Percentiles rank a stretch among this genome's conserved stretches.
Evolutionary conservation across 768 basidiomycete genomes (phyloP).

Genomic region (Serendipita sp.): DNA sequence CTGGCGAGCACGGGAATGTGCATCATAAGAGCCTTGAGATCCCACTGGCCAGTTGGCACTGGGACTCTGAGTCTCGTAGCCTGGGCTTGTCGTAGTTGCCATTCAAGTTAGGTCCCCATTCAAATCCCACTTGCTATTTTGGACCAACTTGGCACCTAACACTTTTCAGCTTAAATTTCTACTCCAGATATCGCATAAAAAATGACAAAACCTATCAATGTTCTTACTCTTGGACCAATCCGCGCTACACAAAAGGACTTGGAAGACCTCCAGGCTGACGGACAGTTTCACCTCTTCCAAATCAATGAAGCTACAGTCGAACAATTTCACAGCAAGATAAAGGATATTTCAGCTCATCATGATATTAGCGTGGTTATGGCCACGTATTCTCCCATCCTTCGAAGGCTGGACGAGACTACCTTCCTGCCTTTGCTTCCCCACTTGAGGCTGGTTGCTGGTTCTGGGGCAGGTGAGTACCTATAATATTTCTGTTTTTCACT

Average conservation of each 20-base stretch:
- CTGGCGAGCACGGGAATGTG: background rate
- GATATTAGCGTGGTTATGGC: slow-evolving; percentile 8
- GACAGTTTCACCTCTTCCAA: background rate
- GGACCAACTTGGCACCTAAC: background rate
- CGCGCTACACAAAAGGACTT: background rate
- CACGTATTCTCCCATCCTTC: slow-evolving; percentile 5
- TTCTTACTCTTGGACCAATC: background rate
- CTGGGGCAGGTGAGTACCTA: slow-evolving; percentile 15
- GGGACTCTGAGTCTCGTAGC: background rate
- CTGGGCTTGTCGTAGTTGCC: background rate
- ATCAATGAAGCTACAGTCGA: background rate
- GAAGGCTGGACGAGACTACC: slow-evolving; percentile 11
- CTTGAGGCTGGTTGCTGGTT: slow-evolving; percentile 12
- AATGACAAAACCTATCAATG: background rate
- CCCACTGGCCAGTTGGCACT: background rate
- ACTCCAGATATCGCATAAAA: background rate
- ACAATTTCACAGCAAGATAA: slow-evolving; percentile 8
- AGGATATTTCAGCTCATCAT: slow-evolving; percentile 3
- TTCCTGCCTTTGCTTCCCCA: slow-evolving; percentile 7
- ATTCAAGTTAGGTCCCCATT: background rate
- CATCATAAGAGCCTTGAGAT: background rate
- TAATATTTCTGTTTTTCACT: background rate
- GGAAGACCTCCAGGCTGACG: background rate
- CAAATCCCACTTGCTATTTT: background rate
- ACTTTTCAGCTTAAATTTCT: background rate